A percentile compares a stretch with the other conserved stretches of the same genome.
phyloP scores from a whole-genome alignment of 2,329 filamentous ascomycete species.

The Cladophialophora exuberans region DNA sequence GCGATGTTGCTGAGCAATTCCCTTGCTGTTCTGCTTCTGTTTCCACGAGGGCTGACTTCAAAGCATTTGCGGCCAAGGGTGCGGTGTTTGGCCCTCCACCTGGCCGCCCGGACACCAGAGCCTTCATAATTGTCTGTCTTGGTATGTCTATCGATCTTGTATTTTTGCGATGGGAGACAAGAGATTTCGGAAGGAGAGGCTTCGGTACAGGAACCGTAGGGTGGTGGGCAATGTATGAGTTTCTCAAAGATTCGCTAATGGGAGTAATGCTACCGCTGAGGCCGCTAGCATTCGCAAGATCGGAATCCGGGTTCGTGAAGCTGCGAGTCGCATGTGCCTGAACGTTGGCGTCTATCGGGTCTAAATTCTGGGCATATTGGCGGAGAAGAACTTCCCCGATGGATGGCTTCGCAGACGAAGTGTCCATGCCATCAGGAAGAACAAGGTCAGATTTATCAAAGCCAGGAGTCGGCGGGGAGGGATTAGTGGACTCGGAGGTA shows the following conservation, averaged over 20 bases:
- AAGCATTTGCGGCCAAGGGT: slow-evolving; percentile 16
- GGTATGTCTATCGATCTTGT: slow-evolving; percentile 69
- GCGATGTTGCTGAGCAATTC: slow-evolving; percentile 45
- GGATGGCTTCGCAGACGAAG: slow-evolving; percentile 30
- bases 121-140: slow-evolving; percentile 81
- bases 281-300: slow-evolving; percentile 26
- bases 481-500: slow-evolving; percentile 24
- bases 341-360: slow-evolving; percentile 44
- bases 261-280: slow-evolving; percentile 31
- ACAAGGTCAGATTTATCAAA: slow-evolving; percentile 34
- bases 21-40: slow-evolving; percentile 12
- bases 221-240: slow-evolving; percentile 34
- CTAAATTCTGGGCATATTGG: slow-evolving; percentile 49
- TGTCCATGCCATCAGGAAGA: slow-evolving; percentile 32
- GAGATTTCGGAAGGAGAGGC: slow-evolving; percentile 41
- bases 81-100: slow-evolving; percentile 62
- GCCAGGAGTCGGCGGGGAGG: slow-evolving; percentile 29
- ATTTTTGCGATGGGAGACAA: slow-evolving; percentile 52
- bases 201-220: slow-evolving; percentile 39
- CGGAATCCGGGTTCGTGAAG: slow-evolving; percentile 28
- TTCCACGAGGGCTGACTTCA: slow-evolving; percentile 12
- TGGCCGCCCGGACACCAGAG: slow-evolving; percentile 66
- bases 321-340: slow-evolving; percentile 35
- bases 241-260: slow-evolving; percentile 34
- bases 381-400: slow-evolving; percentile 45